Conservation (phyloP, 768 basidiomycete species). For the Pilatotrama ljubarskyi region DNA sequence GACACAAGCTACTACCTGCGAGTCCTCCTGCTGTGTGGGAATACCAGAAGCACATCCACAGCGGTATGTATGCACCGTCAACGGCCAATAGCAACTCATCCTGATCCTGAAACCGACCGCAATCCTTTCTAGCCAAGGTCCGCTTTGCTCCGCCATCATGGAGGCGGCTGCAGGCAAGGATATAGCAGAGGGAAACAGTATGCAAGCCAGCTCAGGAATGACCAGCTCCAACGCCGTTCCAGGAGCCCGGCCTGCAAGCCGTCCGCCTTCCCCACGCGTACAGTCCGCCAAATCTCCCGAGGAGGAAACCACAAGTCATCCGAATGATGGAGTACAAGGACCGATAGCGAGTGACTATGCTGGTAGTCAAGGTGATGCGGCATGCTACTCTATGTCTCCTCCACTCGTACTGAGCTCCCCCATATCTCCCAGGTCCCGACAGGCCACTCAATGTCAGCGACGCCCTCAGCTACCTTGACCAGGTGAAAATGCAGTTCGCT, state of each 20-base stretch:
- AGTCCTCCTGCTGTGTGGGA: too few relatives aligned
- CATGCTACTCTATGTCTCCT: fast-evolving
- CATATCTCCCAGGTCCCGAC: constrained; percentile 24
- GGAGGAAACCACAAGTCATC: background rate
- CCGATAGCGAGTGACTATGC: background rate
- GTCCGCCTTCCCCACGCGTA: background rate
- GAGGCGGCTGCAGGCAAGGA: background rate
- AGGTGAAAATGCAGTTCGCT: constrained; percentile 60
- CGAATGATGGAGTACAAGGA: background rate
- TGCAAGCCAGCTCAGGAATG: background rate
- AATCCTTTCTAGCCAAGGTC: background rate
- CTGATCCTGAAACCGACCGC: constrained; percentile 1
- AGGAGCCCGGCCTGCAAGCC: background rate
- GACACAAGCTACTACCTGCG: background rate
- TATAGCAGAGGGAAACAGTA: background rate
- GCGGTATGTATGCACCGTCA: background rate
- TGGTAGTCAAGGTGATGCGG: background rate
- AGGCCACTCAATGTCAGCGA: constrained; percentile 62
- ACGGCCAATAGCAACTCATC: background rate
- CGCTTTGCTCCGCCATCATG: background rate
- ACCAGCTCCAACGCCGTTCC: background rate
- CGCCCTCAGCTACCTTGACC: constrained; percentile 62
- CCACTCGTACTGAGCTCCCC: background rate
- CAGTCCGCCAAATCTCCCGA: background rate
- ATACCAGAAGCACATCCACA: too few relatives aligned